These are phyloP conservation scores for Gryganskiella cystojenkinii DNA, from an alignment of 192 early-diverging fungal genomes.

Conservation along the genomic window DNA sequence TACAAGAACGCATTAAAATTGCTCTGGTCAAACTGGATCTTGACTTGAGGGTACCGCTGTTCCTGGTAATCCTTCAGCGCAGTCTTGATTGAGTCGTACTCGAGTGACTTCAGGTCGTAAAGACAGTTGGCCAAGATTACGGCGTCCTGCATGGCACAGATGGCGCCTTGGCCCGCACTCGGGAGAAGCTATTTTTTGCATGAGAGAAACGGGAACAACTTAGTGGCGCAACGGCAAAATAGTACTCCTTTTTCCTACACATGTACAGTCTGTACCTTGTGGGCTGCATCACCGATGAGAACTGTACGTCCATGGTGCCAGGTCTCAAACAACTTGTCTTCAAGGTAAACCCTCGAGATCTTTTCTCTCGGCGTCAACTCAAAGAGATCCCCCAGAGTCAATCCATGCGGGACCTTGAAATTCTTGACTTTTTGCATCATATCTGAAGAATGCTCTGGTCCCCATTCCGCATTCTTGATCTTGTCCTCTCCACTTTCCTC, in stretches of 20 bases:
- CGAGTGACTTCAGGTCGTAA: conserved; percentile 4
- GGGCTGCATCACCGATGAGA: conserved; percentile 21
- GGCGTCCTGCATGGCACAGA: conserved; percentile 24
- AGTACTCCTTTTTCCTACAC: background rate
- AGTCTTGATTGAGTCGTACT: background rate
- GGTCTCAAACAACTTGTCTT: conserved; percentile 21
- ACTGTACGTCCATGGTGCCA: conserved; percentile 16
- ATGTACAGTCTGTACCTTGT: background rate
- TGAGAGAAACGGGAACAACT: background rate
- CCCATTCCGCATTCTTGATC: conserved; percentile 19
- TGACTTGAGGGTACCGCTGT: conserved; percentile 2
- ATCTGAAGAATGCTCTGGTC: background rate
- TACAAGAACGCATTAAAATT: background rate
- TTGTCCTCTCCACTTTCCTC: background rate
- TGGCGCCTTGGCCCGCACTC: conserved; percentile 19
- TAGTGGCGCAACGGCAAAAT: background rate
- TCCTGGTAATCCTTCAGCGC: conserved; percentile 4
- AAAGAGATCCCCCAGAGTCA: conserved; percentile 1
- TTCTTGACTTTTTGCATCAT: conserved; percentile 9
- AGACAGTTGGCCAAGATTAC: conserved; percentile 20
- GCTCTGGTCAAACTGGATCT: background rate
- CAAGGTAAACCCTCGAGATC: conserved; percentile 8
- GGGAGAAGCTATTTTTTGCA: conserved; percentile 6
- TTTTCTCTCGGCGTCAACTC: conserved; percentile 4
- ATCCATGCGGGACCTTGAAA: conserved; percentile 4